These are phyloP conservation scores for Botrytis squamosa DNA, from an alignment of 2,329 filamentous ascomycete genomes.

Conservation along the genomic window DNA sequence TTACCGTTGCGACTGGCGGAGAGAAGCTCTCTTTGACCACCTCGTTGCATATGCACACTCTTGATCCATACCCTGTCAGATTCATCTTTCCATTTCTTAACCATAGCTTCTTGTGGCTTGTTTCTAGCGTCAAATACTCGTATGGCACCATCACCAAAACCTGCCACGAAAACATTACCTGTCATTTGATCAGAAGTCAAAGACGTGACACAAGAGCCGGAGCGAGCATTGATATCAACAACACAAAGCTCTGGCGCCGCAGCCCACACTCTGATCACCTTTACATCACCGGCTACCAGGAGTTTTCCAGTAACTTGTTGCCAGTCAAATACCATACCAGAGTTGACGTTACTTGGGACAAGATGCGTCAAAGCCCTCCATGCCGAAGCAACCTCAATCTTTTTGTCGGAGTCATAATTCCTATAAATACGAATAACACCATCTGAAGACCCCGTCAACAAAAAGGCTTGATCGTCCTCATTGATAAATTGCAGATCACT, in stretches of 20 bases:
- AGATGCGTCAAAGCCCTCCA: slow-evolving; percentile 93
- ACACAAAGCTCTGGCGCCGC: slow-evolving; percentile 90
- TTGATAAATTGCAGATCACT: slow-evolving; percentile 98
- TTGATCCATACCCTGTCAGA: slow-evolving; percentile 84
- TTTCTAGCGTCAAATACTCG: slow-evolving; percentile 89
- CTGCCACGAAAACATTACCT: slow-evolving; percentile 91
- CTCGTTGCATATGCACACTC: slow-evolving; percentile 94
- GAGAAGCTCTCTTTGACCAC: slow-evolving; percentile 86
- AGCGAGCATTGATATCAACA: slow-evolving; percentile 90
- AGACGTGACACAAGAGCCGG: slow-evolving; percentile 92
- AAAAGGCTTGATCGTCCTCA: slow-evolving; percentile 90
- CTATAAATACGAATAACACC: slow-evolving; percentile 92
- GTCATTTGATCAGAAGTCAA: slow-evolving; percentile 97
- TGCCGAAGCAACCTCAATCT: slow-evolving; percentile 81
- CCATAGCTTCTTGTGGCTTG: slow-evolving; percentile 84
- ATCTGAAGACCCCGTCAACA: slow-evolving; percentile 94
- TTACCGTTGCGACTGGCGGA: slow-evolving; percentile 90
- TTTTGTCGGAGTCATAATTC: slow-evolving; percentile 76
- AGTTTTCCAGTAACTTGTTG: slow-evolving; percentile 95
- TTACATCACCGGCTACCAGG: slow-evolving; percentile 93
- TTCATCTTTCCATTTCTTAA: slow-evolving; percentile 95
- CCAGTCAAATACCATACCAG: slow-evolving; percentile 97
- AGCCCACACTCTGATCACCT: slow-evolving; percentile 95
- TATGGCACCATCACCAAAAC: slow-evolving; percentile 92
- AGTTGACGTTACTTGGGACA: slow-evolving; percentile 89